Base-by-base conservation (phyloP, 2,329 filamentous ascomycete genomes). In the Trichoderma harzianum region DNA sequence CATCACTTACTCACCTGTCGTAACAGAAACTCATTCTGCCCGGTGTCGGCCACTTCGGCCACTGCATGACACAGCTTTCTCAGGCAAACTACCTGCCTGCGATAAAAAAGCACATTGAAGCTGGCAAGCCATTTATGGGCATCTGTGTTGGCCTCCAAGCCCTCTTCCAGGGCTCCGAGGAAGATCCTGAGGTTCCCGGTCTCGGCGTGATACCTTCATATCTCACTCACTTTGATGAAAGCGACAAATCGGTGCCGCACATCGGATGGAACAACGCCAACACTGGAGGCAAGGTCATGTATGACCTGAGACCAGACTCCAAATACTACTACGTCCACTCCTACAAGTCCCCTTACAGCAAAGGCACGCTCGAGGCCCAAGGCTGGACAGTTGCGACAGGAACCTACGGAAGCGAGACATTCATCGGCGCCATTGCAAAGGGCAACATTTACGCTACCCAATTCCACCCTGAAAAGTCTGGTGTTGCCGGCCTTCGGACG, bases 261-360 rank as follows among this genome's bases (percentile, higher is more conserved):
- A 99, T 99, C 81, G 96, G 96, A 70, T 99, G 96, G 96, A 99
- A 99, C 83, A 94, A 91, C 76, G 96, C 97, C 58, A 91, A 91
- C 77, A 90, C 91, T 1, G 83, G 77, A 73, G 84, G 81, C 73
- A 82, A 79, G 72, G 80, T 79, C 76, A 88, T 98, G 72, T 98
- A 95, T 81, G 94, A 92, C 71, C 83, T 99, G 69, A 86, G 88
- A 32, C 91, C 93, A 0, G 87, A 87, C 68, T 97, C 93, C 79
- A 99, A 98, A 82, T 99, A 99, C 86, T 99, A 99, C 84, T 99
- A 99, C 79, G 95, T 99, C 71, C 96, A 99, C 86, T 95, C 94
- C 2, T 99, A 96, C 83, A 95, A 94, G 72, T 91, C 90, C 30
- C 91, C 91, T 3, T 97, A 98, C 80, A 83, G 83, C 67, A 82